phyloP scores from a whole-genome alignment of 495 filamentous ascomycete species.

The Talaromyces proteolyticus region DNA sequence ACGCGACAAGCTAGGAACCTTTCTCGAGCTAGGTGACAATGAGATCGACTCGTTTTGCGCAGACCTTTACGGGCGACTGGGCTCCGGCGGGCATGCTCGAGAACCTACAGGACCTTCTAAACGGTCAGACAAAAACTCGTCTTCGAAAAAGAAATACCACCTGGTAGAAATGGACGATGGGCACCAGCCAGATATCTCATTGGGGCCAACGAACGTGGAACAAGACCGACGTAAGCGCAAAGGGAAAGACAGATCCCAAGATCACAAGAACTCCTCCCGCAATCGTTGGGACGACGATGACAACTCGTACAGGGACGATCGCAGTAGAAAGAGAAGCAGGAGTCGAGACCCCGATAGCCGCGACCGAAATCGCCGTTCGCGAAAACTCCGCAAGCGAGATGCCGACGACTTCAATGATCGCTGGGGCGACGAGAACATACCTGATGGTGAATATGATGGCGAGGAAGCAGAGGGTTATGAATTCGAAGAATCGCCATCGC shows the following conservation, averaged over 20 bases:
- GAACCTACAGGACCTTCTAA: conserved; percentile 11
- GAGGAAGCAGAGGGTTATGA: conserved; percentile 33
- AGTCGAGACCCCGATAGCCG: conserved; percentile 33
- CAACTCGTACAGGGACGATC: conserved; percentile 14
- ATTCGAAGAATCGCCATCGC: conserved; percentile 63
- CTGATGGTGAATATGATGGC: conserved; percentile 35
- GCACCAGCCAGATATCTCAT: conserved; percentile 14
- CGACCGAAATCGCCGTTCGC: conserved; percentile 40
- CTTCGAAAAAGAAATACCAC: conserved; percentile 63
- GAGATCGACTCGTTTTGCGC: conserved; percentile 46
- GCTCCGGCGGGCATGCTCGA: conserved; percentile 20
- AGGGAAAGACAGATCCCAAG: conserved; percentile 29
- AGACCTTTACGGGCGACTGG: conserved; percentile 45
- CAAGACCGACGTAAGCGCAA: conserved; percentile 13
- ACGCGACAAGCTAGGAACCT: conserved; percentile 46
- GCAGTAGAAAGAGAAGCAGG: conserved; percentile 33
- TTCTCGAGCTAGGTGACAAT: conserved; percentile 42
- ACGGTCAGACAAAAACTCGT: conserved; percentile 12
- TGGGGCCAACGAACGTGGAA: conserved; percentile 47
- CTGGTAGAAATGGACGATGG: conserved; percentile 76
- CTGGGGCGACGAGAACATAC: conserved; percentile 72
- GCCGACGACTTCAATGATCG: conserved; percentile 61
- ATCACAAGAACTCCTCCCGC: conserved; percentile 8
- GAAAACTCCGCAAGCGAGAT: conserved; percentile 48
- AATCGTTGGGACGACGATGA: conserved; percentile 5